A percentile compares a stretch with the other conserved stretches of the same genome.
These are phyloP conservation scores for Lanmaoa rubissima DNA, from an alignment of 768 basidiomycete species.

Conservation along the genomic window DNA sequence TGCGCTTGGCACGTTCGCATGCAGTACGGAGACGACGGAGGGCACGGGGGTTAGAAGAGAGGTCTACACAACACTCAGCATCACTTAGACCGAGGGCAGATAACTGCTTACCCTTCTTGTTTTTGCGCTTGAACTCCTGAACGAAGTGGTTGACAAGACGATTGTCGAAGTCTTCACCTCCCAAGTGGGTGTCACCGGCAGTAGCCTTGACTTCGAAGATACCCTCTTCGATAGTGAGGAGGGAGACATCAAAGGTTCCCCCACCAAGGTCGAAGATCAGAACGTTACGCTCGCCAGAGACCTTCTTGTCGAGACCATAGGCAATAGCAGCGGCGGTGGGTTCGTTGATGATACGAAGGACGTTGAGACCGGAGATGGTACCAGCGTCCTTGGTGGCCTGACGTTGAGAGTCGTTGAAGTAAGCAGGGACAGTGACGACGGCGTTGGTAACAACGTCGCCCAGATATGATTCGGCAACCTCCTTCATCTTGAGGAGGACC, in stretches of 20 bases:
- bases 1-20: constrained; percentile 98
- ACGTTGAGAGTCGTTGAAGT: constrained; percentile 99
- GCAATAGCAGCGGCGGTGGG: constrained; percentile 98
- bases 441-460: constrained; percentile 83
- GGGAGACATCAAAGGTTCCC: constrained; percentile 97
- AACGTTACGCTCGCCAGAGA: constrained; percentile 86
- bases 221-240: constrained; percentile 94
- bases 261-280: constrained; percentile 98
- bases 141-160: constrained; percentile 96
- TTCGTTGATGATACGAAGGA: constrained; percentile 98
- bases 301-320: constrained; percentile 97
- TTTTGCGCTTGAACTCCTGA: constrained; percentile 96
- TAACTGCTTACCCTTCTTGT: constrained; percentile 76
- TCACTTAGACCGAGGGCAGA: not conserved
- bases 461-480: constrained; percentile 95
- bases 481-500: constrained; percentile 98
- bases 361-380: constrained; percentile 88
- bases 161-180: constrained; percentile 98
- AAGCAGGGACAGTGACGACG: constrained; percentile 94
- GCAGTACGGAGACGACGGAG: constrained; percentile 96
- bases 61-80: constrained; percentile 46
- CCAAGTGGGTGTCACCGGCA: constrained; percentile 96
- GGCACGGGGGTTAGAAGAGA: constrained; percentile 90
- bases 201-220: constrained; percentile 99
- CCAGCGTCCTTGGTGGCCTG: constrained; percentile 99